Evolutionary conservation across 2,329 filamentous ascomycete genomes (phyloP).

Genomic region (Colletotrichum caudatum): DNA sequence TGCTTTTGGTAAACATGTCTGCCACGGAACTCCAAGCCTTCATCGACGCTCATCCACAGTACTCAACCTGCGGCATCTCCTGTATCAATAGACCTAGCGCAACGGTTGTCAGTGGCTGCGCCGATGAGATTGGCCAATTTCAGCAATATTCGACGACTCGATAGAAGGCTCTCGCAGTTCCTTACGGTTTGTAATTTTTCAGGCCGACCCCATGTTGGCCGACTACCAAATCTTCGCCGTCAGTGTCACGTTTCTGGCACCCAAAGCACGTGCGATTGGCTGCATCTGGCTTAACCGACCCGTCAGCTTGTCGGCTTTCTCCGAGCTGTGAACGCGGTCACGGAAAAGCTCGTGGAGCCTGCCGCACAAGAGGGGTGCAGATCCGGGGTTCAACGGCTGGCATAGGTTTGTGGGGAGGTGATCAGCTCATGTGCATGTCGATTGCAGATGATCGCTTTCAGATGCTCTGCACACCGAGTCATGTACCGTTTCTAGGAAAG

Average conservation of each 20-base stretch:
- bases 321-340: slow-evolving; percentile 62
- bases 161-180: slow-evolving; percentile 51
- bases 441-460: background rate
- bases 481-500: background rate
- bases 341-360: slow-evolving; percentile 4
- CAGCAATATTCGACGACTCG: slow-evolving; percentile 44
- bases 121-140: background rate
- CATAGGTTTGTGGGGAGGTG: slow-evolving; percentile 1
- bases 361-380: background rate
- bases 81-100: background rate
- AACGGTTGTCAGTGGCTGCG: background rate
- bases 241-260: slow-evolving; percentile 13
- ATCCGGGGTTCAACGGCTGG: slow-evolving; percentile 7
- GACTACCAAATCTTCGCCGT: slow-evolving; percentile 59
- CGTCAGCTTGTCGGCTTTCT: slow-evolving; percentile 4
- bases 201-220: slow-evolving; percentile 57
- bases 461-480: background rate
- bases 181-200: slow-evolving; percentile 55
- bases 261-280: background rate
- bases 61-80: background rate
- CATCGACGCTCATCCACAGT: background rate
- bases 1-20: background rate
- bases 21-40: background rate
- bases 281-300: background rate
- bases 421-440: background rate